phyloP scores from a whole-genome alignment of 495 filamentous ascomycete species.

The Neurospora terricola region DNA sequence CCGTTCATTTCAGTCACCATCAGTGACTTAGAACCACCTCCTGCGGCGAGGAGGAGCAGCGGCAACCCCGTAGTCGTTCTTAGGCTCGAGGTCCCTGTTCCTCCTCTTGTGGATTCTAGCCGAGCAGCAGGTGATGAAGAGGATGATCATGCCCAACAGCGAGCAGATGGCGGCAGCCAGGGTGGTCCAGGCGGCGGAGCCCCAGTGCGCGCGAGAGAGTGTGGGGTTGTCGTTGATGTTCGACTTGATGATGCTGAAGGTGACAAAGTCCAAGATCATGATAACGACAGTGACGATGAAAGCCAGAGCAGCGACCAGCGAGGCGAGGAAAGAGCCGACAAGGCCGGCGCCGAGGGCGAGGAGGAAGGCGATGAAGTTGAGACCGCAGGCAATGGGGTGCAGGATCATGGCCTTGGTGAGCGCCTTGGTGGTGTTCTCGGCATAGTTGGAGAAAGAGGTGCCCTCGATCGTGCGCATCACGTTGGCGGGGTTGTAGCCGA shows the following conservation, averaged over 20 bases:
- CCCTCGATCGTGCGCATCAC: constrained; percentile 29
- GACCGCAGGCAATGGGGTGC: constrained; percentile 47
- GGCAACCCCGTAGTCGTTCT: constrained; percentile 7
- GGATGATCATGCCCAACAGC: constrained; percentile 42
- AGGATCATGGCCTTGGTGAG: constrained; percentile 50
- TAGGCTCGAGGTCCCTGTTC: neutral
- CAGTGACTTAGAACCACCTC: neutral
- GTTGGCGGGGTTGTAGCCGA: constrained; percentile 44
- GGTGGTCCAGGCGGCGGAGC: constrained; percentile 40
- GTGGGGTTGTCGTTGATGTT: constrained; percentile 39
- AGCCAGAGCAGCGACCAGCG: constrained; percentile 37
- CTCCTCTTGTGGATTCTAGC: constrained; percentile 21
- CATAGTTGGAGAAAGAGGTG: constrained; percentile 27
- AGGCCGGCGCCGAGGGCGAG: constrained; percentile 43
- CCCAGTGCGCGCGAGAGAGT: constrained; percentile 32
- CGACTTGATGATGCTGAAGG: constrained; percentile 41
- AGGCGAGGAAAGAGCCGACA: constrained; percentile 41
- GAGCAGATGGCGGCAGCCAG: constrained; percentile 41
- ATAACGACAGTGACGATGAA: constrained; percentile 46
- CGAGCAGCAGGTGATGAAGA: constrained; percentile 49
- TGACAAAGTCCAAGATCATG: constrained; percentile 46
- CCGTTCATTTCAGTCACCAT: neutral
- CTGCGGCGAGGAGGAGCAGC: constrained; percentile 3
- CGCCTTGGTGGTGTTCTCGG: constrained; percentile 30
- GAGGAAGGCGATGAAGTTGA: constrained; percentile 51